Evolutionary conservation across 306 rosid species (phyloP), one percentile per base, ranked within the genome.

Genomic region (Cucumis hystrix): DNA sequence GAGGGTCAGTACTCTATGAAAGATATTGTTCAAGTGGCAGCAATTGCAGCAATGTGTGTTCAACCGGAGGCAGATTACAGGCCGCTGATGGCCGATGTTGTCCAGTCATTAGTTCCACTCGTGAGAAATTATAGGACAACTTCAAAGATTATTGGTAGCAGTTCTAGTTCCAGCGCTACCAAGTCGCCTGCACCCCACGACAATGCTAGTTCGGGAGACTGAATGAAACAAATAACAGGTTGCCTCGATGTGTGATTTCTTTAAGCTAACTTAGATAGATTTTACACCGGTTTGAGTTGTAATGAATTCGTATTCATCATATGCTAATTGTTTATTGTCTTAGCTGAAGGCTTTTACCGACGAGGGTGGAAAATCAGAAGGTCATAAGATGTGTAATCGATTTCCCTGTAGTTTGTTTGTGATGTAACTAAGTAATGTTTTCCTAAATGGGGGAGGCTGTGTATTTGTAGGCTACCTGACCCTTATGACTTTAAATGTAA

Each of bases 21-120:
- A 86, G 98, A 92, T 77, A 96, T 88, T 55, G 84, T 95, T 84
- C 98, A 95, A 86, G 96, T 95, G 55, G 97, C 98, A 3, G 98
- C 98, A 33, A 92, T 95, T 77, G 97, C 98, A 39, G 89, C 96
- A 35, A 87, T 92, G 98, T 95, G 98, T 55, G 97, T 95, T 61
- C 98, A 95, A 77, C 97, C 96, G 0, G 98, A 92, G 85, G 93
- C 96, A 11, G 97, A 92, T 83, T 95, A 95, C 82, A 86, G 98
- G 79, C 98, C 98, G 2, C 92, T 95, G 77, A 95, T 92, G 98
- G 96, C 97, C 7, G 98, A 95, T 81, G 98, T 95, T 18, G 97
- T 95, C 79, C 97, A 95, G 80, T 95, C 98, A 14, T 79, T 92
- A 77, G 96, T 92, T 72, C 98, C 98, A 1, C 79, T 95, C 67